Percentiles rank a stretch among this genome's conserved stretches.
These are phyloP conservation scores for Arctostaphylos glauca DNA, from an alignment of 148 eudicot species.

Conservation along the genomic window DNA sequence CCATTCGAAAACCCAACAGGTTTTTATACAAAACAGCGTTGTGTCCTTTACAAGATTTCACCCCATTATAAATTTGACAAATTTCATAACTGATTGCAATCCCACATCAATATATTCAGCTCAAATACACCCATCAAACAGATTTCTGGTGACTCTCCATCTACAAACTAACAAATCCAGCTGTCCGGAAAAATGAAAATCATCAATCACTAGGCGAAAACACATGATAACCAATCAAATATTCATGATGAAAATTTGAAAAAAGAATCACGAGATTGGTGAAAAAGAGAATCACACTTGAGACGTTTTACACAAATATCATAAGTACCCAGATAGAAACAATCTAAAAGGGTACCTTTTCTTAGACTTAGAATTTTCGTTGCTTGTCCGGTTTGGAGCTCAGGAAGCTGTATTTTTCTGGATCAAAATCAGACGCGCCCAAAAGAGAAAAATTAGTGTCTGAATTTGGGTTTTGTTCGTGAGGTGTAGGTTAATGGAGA, in stretches of 20 bases:
- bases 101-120: background rate
- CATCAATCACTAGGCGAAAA: background rate
- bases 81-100: background rate
- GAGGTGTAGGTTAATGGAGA: slow-evolving; percentile 13
- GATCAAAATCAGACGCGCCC: background rate
- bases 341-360: background rate
- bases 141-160: background rate
- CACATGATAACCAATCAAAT: background rate
- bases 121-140: background rate
- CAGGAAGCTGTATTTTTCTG: background rate
- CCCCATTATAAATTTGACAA: background rate
- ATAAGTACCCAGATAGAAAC: background rate
- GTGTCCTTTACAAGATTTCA: background rate
- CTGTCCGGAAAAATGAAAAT: background rate
- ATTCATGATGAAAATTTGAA: background rate
- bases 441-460: background rate
- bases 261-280: background rate
- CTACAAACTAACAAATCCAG: background rate
- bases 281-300: background rate
- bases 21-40: background rate
- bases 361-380: background rate
- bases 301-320: background rate
- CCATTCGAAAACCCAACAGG: background rate
- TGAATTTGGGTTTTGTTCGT: slow-evolving; percentile 14
- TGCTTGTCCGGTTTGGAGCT: slow-evolving; percentile 7